Evolutionary conservation across 139 green algal species (phyloP), one percentile per base, ranked within the genome.

Genomic region (Raphidocelis subcapitata): DNA sequence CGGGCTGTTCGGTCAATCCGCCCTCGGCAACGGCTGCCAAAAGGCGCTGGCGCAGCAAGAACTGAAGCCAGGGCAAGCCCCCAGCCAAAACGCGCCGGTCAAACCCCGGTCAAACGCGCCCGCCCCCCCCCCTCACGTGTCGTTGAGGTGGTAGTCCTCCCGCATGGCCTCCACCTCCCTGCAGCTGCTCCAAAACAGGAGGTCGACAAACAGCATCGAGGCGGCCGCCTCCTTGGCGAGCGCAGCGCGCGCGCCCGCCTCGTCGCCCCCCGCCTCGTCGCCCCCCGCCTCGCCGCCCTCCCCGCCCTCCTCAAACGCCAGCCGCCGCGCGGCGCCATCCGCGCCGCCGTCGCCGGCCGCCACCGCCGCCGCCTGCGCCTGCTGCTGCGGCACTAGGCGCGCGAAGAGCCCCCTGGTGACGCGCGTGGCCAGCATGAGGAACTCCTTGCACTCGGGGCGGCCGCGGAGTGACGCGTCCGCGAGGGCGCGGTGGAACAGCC

Each of bases 131-230:
- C 5, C n/a, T 23, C 49, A 37, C 1, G n/a, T 28, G 14, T 67
- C 36, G 16, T 46, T 46, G 3, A 67, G 44, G 62, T 76, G 73
- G 82, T 96, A 96, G 41, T 88, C 82, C 29, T 90, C 67, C 16
- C 75, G 67, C 10, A 96, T 80, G 20, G 85, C 69, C 33, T 87
- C 79, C 20, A 79, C 68, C 24, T 69, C 74, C 0, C n/a, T 46
- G 1, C 79, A 52, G 41, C 72, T 80, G 61, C 90, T 93, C 91
- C 91, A 96, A 62, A 96, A 95, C 80, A 96, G 69, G 33, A 96
- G 59, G 73, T 96, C 91, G 35, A 95, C 49, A 36, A 89, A 87
- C 52, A 90, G 60, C 71, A 91, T 86, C 41, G 68, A 62, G 24
- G 82, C 76, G 15, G 80, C 81, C 69, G n/a, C n/a, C n/a, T n/a